Conservation (phyloP, 345 rosid species). For the Bruguiera gymnorhiza region DNA sequence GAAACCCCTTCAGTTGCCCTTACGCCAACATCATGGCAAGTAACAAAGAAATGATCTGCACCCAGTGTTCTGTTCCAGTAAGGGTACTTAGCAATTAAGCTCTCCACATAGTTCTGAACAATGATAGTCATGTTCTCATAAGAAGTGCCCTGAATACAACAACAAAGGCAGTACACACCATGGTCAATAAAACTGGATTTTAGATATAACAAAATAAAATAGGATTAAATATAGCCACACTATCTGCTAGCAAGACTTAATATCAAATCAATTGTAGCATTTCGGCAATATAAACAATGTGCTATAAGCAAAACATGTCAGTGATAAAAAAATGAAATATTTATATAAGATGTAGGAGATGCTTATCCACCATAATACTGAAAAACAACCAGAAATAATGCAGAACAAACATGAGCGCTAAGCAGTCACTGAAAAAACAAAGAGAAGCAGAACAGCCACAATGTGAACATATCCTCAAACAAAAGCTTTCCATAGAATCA, state of each 20-base stretch:
- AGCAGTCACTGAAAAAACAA: too few species aligned
- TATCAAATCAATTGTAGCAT: too few species aligned
- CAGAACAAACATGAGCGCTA: background rate
- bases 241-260: too few species aligned
- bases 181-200: background rate
- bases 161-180: constrained; percentile 1
- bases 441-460: too few species aligned
- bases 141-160: constrained; percentile 67
- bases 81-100: constrained; percentile 69
- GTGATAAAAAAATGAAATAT: too few species aligned
- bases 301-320: too few species aligned
- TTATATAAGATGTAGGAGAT: too few species aligned
- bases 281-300: too few species aligned
- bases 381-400: background rate
- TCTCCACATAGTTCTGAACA: constrained; percentile 65
- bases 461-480: too few species aligned
- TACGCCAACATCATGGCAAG: constrained; percentile 95
- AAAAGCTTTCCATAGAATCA: too few species aligned
- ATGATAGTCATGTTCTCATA: constrained; percentile 93
- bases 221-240: too few species aligned
- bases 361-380: too few species aligned
- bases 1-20: constrained; percentile 88
- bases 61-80: constrained; percentile 97
- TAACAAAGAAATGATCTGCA: constrained; percentile 95
- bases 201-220: background rate